Base-by-base conservation (phyloP, 371 early-diverging fungal species). In the Mucor saturninus region DNA sequence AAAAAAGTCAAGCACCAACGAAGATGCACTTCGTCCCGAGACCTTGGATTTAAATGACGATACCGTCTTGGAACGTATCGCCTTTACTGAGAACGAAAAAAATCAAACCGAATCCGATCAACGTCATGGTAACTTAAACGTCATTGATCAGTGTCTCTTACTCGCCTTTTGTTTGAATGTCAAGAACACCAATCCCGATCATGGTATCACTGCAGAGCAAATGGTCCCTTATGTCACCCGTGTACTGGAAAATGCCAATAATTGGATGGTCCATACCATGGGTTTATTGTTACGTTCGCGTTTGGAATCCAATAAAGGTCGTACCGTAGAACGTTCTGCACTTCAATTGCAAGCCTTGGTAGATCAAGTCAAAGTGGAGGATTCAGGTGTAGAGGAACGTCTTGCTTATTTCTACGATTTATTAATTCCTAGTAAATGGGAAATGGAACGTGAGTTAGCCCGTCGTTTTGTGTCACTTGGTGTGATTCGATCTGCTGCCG, bases 261-360 rank as follows among this genome's bases (percentile, higher is more conserved):
- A 98, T 81, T 98, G 97, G 97, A 93, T 93, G 79, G 93, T 98
- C 10, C 91, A 96, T 79, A 93, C 97, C 15, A 93, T 95, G 93
- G 97, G 86, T 9, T 76, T 98, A 26, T 74, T 98, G 50, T 77
- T 93, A 48, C 88, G 96, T 48, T 93, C 96, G 14, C 91, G 98
- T 30, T 83, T 98, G 42, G 98, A 98, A 75, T 70, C 89, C n/a
- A 73, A 85, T 54, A 93, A 93, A 61, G 82, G 90, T 3, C 87
- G 97, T 53, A 97, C 96, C 0, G 94, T 94, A 1, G 95, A 97
- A 73, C 91, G 98, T 35, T 85, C 95, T 9, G 89, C 84, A 1
- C 79, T 98, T 57, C 98, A 98, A 75, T 71, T 97, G 46, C 96
- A 98, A 76, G 93, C 95, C 2, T 77, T 98, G 14, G 97, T 96